Base-by-base conservation (phyloP, 805 yeast genomes). In the Nakazawaea anatomiae region DNA sequence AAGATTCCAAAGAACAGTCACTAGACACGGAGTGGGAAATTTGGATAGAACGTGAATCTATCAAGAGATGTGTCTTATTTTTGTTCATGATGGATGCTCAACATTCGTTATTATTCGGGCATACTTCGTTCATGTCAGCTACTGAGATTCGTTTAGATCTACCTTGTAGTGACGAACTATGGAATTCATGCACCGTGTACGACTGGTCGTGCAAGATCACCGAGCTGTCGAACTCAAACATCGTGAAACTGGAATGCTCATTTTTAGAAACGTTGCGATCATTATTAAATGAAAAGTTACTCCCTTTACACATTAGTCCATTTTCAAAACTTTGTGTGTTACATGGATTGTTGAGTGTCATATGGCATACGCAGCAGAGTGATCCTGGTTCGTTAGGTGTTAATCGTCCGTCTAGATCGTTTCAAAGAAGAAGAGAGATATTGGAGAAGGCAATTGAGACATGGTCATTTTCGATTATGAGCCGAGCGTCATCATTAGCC, bases 51-150 rank as follows among this genome's bases (percentile, higher is more conserved):
- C 34, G 40, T 14, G 65, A 61, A 42, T 58, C 63, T 9, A 52
- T 57, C 41, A 57, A 55, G 44, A 51, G 65, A 18, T 55, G 56
- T 29, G 57, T 57, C 9, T 57, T 51, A 34, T 55, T 61, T 32
- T 58, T 59, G 35, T 61, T 61, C 51, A 51, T 61, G 30, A 60
- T 60, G 63, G 65, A 61, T 54, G 50, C 63, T n/a, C 65, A 61
- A 52, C 65, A 61, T 42, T 57, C 62, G 4, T 58, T 59, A 4
- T 46, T 61, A 18, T 61, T 61, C 44, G 64, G 64, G 31, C 56
- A 53, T 39, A 48, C 52, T 4, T 51, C 56, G 8, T 51, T 46
- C 18, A 47, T 53, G 51, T 61, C 65, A 12, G 59, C 60, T 2
- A 58, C 58, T 44, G 65, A 62, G 47, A 55, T 62, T 40, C 47